Evolutionary conservation across 176 grass and related monocot species (phyloP).

Genomic region (Tillandsia fasciculata): DNA sequence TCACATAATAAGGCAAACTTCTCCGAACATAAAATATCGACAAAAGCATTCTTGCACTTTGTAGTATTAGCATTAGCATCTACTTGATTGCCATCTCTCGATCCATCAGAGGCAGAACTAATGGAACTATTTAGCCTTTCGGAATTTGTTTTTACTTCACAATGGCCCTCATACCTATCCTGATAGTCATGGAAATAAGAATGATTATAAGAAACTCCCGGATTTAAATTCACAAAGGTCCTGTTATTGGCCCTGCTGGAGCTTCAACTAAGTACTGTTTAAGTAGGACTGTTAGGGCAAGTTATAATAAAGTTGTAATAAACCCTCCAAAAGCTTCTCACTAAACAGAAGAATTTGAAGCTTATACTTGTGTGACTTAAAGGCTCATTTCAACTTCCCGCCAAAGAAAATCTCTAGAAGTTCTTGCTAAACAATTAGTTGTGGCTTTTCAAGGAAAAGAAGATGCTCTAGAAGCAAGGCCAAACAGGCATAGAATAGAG

Average conservation of each 20-base stretch:
- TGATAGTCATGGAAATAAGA: constrained; percentile 17
- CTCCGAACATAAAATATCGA: constrained; percentile 61
- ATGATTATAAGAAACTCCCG: too few relatives aligned
- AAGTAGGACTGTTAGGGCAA: neutral
- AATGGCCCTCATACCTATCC: constrained; percentile 25
- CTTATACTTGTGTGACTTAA: too few relatives aligned
- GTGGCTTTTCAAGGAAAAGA: too few relatives aligned
- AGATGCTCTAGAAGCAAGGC: neutral
- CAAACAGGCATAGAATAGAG: neutral
- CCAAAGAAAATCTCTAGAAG: too few relatives aligned
- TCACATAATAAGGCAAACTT: constrained; percentile 82
- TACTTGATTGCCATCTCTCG: constrained; percentile 16
- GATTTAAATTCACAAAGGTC: too few relatives aligned
- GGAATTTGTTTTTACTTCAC: constrained; percentile 18
- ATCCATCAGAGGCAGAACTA: constrained; percentile 6
- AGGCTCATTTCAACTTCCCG: too few relatives aligned
- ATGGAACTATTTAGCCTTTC: constrained; percentile 6
- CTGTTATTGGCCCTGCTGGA: neutral
- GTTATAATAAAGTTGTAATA: too few relatives aligned
- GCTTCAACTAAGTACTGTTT: neutral
- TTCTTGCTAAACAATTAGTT: too few relatives aligned
- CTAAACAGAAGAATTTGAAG: too few relatives aligned
- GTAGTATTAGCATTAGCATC: constrained; percentile 42
- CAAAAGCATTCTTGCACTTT: constrained; percentile 57
- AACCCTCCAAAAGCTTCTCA: too few relatives aligned